Evolutionary conservation across 345 rosid genomes (phyloP).

Genomic region (Mallotus nudiflorus): DNA sequence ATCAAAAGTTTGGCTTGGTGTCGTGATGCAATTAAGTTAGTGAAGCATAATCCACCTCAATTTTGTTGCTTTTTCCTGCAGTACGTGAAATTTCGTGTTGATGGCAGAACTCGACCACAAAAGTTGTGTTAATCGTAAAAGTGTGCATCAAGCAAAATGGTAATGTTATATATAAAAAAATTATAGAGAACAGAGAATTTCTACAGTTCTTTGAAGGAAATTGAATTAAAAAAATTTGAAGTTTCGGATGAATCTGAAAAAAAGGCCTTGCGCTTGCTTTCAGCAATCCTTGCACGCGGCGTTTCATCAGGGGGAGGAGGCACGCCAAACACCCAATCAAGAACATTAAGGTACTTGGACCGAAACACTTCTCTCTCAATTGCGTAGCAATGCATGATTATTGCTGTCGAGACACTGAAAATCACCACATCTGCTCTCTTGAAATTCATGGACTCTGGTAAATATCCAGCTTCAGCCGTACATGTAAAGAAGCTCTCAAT

Average conservation of each 20-base stretch:
- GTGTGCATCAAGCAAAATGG: no score
- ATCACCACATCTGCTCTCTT: conserved; percentile 81
- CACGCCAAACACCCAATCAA: conserved; percentile 95
- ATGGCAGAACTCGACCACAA: no score
- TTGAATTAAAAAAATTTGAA: neutral
- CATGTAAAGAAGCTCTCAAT: conserved; percentile 89
- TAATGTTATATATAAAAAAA: neutral
- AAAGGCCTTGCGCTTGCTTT: neutral
- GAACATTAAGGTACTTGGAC: conserved; percentile 88
- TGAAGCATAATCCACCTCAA: no score
- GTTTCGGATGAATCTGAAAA: neutral
- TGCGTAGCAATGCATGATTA: conserved; percentile 96
- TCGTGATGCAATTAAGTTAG: no score
- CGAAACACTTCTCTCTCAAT: conserved; percentile 89
- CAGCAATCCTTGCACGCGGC: conserved; percentile 41
- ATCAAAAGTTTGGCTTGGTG: no score
- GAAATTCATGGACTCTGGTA: conserved; percentile 50
- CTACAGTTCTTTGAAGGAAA: neutral
- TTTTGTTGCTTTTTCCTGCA: no score
- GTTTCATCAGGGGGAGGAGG: conserved; percentile 67
- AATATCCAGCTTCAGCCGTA: conserved; percentile 63
- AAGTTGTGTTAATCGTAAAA: no score
- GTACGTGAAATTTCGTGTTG: no score
- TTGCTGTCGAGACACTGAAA: conserved; percentile 81
- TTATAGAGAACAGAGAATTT: neutral